Evolutionary conservation across 495 filamentous ascomycete genomes (phyloP).

Genomic region (Mytilinidion resinicola): DNA sequence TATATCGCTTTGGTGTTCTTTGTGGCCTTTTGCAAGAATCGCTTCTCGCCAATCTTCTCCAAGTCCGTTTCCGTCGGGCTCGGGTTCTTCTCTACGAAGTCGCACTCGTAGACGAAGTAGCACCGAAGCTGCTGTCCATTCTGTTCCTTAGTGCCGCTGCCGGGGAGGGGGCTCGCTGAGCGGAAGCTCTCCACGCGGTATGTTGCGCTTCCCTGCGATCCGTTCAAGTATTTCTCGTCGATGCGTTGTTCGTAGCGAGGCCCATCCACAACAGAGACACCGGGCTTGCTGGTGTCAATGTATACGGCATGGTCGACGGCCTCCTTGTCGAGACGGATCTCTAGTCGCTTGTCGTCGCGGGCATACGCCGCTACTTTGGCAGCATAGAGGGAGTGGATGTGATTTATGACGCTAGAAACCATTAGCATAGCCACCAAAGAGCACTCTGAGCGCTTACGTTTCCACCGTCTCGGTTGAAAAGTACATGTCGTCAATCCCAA

Average conservation of each 20-base stretch:
- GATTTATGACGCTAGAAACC: conserved; percentile 60
- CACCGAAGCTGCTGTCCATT: conserved; percentile 80
- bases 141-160: conserved; percentile 37
- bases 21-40: conserved; percentile 91
- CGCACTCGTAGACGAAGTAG: conserved; percentile 97
- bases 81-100: conserved; percentile 71
- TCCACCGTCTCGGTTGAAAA: conserved; percentile 87
- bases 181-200: conserved; percentile 97
- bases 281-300: conserved; percentile 92
- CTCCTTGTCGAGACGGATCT: conserved; percentile 94
- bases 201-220: conserved; percentile 54
- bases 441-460: conserved; percentile 37
- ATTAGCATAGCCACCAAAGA: neutral
- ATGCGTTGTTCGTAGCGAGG: conserved; percentile 90
- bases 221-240: conserved; percentile 88
- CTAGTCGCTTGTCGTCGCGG: conserved; percentile 84
- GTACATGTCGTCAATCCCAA: conserved; percentile 98
- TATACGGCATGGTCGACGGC: conserved; percentile 93
- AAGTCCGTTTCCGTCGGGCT: conserved; percentile 75
- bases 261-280: conserved; percentile 64
- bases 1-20: conserved; percentile 93
- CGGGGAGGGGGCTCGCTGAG: conserved; percentile 65
- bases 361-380: conserved; percentile 94
- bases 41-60: conserved; percentile 85
- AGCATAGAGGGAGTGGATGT: conserved; percentile 93